Base-by-base conservation (phyloP, 441 rosid species). In the Populus hybrid region DNA sequence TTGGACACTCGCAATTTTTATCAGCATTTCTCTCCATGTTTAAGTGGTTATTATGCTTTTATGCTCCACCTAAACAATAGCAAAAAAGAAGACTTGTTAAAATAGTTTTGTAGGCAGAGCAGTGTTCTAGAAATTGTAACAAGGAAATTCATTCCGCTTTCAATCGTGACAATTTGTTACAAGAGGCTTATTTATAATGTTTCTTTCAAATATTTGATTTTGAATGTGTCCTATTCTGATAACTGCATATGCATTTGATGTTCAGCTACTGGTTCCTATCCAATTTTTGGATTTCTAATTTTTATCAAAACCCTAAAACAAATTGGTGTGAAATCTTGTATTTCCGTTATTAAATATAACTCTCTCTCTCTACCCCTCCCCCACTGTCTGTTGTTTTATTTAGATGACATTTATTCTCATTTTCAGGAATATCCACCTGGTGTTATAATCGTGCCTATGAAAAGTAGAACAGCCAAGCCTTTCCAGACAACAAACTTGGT, bases 371-470 rank as follows among this genome's bases (percentile, higher is more conserved):
- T 30, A 0, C 46, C 36, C 8, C 36, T 1, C 36, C 36, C 36
- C 8, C 36, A 34, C 36, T 34, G 35, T 34, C 21, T 20, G 50
- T 12, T 59, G 75, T 9, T 34, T 71, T 74, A 11, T 35, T 36
- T 65, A 76, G 61, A 72, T 80, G 74, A 81, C 34, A 38, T 77
- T 57, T 42, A 16, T 76, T 81, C 69, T 81, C 72, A 68, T 70
- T 84, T 84, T 84, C 88, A 95, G 99, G 99, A 91, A 86, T 93
- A 92, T 79, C 99, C 98, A 68, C 96, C 92, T 12, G 98, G 98
- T 82, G 92, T 95, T 78, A 71, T 85, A 69, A 74, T 92, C 71
- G 81, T 93, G 70, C 98, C 99, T 8, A 91, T 95, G 99, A 87
- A 71, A 79, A 92, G 95, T 75, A 86, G 88, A 75, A 92, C 99